Percentiles rank a stretch among this genome's conserved stretches.
Conservation (phyloP, 805 yeast genomes). For the Metschnikowia reukaufii region DNA sequence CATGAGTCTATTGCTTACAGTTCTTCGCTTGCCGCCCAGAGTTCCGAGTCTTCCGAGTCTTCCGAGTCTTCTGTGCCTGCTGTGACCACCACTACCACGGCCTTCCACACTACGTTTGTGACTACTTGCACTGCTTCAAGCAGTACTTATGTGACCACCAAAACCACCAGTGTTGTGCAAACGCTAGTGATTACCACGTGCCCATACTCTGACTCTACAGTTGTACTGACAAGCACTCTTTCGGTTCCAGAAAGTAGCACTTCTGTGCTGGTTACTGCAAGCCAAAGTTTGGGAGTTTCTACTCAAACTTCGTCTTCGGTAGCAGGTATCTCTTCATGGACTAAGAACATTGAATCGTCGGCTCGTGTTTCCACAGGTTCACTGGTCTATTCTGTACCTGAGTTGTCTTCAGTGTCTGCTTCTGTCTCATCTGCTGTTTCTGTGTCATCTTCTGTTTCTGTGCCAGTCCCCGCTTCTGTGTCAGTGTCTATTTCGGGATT, state of each 20-base stretch:
- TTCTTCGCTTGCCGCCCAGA: background rate
- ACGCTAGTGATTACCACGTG: constrained; percentile 7
- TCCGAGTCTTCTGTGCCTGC: constrained; percentile 1
- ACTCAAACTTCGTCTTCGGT: background rate
- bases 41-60: no score
- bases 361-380: no score
- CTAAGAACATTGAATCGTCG: no score
- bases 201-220: constrained; percentile 3
- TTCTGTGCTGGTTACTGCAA: no score
- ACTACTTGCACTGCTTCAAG: constrained; percentile 6
- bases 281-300: background rate
- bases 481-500: no score
- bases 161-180: background rate
- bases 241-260: background rate
- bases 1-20: background rate
- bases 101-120: background rate
- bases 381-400: no score
- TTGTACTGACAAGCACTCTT: constrained; percentile 7
- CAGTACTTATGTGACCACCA: constrained; percentile 1
- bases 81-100: constrained; percentile 5
- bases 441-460: background rate
- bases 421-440: background rate
- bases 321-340: no score
- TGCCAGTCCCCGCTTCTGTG: background rate
- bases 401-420: background rate